These are phyloP conservation scores for Pythium periplocum DNA, from an alignment of 352 stramenopile species.

Conservation along the genomic window DNA sequence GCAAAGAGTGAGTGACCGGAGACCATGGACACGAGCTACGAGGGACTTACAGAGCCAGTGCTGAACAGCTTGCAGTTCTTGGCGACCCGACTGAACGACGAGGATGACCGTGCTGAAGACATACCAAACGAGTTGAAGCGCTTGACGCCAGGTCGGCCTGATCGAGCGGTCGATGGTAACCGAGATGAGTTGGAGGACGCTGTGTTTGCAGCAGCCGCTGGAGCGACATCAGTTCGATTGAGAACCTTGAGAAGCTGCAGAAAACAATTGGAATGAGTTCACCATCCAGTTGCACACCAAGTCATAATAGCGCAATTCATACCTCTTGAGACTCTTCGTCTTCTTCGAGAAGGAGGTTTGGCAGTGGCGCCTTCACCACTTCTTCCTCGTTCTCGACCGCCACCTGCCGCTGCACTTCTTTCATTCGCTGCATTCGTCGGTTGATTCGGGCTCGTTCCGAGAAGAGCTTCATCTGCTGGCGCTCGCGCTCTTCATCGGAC, in stretches of 20 bases:
- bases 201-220: neutral
- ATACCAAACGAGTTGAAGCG: constrained; percentile 59
- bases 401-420: constrained; percentile 61
- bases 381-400: constrained; percentile 31
- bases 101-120: constrained; percentile 33
- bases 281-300: constrained; percentile 3
- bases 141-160: constrained; percentile 27
- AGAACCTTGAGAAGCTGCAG: constrained; percentile 50
- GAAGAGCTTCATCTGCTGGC: constrained; percentile 84
- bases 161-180: constrained; percentile 4
- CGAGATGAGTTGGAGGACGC: neutral
- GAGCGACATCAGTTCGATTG: constrained; percentile 42
- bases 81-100: constrained; percentile 63
- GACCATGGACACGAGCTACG: neutral
- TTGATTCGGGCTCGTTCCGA: constrained; percentile 78
- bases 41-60: constrained; percentile 45
- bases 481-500: constrained; percentile 77
- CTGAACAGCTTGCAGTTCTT: constrained; percentile 73
- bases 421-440: constrained; percentile 83
- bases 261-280: constrained; percentile 3
- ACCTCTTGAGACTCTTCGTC: constrained; percentile 79
- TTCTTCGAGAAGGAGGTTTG: constrained; percentile 66
- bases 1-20: neutral
- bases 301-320: constrained; percentile 1
- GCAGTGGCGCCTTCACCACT: constrained; percentile 18